Base-by-base conservation (phyloP, 2,329 filamentous ascomycete genomes). In the Cladobotryum protrusum region DNA sequence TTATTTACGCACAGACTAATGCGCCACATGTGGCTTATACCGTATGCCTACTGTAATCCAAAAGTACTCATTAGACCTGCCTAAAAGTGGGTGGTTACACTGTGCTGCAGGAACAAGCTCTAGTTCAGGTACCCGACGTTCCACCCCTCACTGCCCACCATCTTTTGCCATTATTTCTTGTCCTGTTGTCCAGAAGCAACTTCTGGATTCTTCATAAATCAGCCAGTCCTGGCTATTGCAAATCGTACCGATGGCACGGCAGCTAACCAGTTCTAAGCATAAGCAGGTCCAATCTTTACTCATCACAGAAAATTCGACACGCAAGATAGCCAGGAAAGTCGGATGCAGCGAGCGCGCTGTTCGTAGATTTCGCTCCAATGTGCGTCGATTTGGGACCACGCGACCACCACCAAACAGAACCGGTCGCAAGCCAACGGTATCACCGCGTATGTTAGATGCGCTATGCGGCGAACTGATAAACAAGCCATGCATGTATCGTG, bases 261-360 rank as follows among this genome's bases (percentile, higher is more conserved):
- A 41, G n/a, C 39, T 41, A 41, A n/a, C 39, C 39, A 20, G 39
- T 41, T 41, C 17, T 41, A 41, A 41, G 39, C 39, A 41, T 41
- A 41, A 41, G 18, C 39, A 41, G 39, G 17, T 19, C 19, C 39
- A 41, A 12, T 13, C 39, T 19, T 41, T 41, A 41, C 17, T 41
- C 17, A n/a, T 20, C 13, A 18, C n/a, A n/a, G 42, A 44, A 29
- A 44, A 44, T 32, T 29, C 45, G 8, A 36, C 33, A 36, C 29
- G 43, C 43, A 34, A 36, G 15, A 46, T 46, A 20, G 33, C 33
- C 13, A 36, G 19, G 43, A 34, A 45, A 46, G 43, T 46, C 33
- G 29, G 20, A n/a, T 46, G 43, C 33, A 46, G 9, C 43, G 43
- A 46, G 43, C 33, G 33, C 18, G 15, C 17, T 18, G 15, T 46